Conservation (phyloP, 192 early-diverging fungal genomes). For the Coemansia brasiliensis region DNA sequence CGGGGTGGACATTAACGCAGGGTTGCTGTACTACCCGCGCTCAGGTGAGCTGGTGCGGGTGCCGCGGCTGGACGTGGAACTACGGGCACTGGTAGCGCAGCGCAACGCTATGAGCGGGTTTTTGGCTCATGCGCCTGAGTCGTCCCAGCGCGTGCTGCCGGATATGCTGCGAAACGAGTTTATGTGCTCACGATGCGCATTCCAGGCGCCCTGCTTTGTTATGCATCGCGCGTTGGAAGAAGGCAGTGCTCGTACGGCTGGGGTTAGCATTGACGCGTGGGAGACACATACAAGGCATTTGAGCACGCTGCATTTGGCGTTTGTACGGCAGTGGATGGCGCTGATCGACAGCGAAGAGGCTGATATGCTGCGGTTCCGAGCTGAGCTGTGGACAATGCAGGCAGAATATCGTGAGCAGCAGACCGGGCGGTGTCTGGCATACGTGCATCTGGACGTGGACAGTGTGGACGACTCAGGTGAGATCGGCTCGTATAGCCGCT, state of each 20-base stretch:
- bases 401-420: slow-evolving; percentile 54
- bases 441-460: slow-evolving; percentile 32
- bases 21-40: slow-evolving; percentile 79
- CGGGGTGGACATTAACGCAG: slow-evolving; percentile 65
- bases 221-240: slow-evolving; percentile 74
- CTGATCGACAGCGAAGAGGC: slow-evolving; percentile 77
- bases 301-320: slow-evolving; percentile 58
- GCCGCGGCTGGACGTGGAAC: slow-evolving; percentile 61
- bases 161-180: slow-evolving; percentile 65
- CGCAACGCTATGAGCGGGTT: slow-evolving; percentile 71
- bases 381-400: slow-evolving; percentile 69
- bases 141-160: slow-evolving; percentile 55
- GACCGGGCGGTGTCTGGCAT: slow-evolving; percentile 49
- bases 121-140: not conserved
- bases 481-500: slow-evolving; percentile 33
- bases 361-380: slow-evolving; percentile 60
- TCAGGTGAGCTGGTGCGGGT: slow-evolving; percentile 66
- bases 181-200: slow-evolving; percentile 69
- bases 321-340: slow-evolving; percentile 77
- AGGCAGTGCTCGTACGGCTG: slow-evolving; percentile 60
- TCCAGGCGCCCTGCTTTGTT: slow-evolving; percentile 65
- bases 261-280: slow-evolving; percentile 60
- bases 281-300: slow-evolving; percentile 63
- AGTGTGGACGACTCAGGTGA: slow-evolving; percentile 30
- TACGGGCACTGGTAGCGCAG: slow-evolving; percentile 68